These are phyloP conservation scores for Babesia ovata DNA, from an alignment of 169 alveolate species.

Conservation along the genomic window DNA sequence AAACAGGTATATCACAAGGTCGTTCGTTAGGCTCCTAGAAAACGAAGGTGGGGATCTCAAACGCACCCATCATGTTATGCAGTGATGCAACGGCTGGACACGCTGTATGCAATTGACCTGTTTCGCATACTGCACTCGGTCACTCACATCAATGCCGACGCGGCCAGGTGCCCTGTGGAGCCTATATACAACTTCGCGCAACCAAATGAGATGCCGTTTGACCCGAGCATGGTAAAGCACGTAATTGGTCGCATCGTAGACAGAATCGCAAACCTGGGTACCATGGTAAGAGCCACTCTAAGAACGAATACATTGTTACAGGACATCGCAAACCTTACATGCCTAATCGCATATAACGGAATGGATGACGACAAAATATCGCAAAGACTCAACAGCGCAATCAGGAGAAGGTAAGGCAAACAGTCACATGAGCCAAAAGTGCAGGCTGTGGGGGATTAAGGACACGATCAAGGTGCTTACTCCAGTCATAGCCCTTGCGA, in stretches of 20 bases:
- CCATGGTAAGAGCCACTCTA: slow-evolving; percentile 26
- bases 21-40: slow-evolving; percentile 49
- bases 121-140: slow-evolving; percentile 52
- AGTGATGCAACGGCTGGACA: slow-evolving; percentile 55
- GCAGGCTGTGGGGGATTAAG: slow-evolving; percentile 41
- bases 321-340: slow-evolving; percentile 42
- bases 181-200: background rate
- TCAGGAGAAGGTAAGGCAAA: slow-evolving; percentile 16
- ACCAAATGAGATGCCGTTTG: slow-evolving; percentile 30
- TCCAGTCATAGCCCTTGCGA: slow-evolving; percentile 17
- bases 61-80: background rate
- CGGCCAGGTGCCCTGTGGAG: slow-evolving; percentile 2
- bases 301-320: background rate
- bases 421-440: background rate
- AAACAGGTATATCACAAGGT: slow-evolving; percentile 5
- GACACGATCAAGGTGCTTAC: slow-evolving; percentile 21
- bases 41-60: slow-evolving; percentile 44
- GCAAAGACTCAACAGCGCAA: slow-evolving; percentile 5
- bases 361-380: slow-evolving; percentile 2
- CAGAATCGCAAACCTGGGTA: slow-evolving; percentile 51
- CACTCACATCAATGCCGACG: slow-evolving; percentile 23
- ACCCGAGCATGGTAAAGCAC: slow-evolving; percentile 14
- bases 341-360: slow-evolving; percentile 35
- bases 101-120: slow-evolving; percentile 38
- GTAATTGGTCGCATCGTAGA: slow-evolving; percentile 29